phyloP scores from a whole-genome alignment of 306 rosid genomes.

The Sphenostylis stenocarpa region DNA sequence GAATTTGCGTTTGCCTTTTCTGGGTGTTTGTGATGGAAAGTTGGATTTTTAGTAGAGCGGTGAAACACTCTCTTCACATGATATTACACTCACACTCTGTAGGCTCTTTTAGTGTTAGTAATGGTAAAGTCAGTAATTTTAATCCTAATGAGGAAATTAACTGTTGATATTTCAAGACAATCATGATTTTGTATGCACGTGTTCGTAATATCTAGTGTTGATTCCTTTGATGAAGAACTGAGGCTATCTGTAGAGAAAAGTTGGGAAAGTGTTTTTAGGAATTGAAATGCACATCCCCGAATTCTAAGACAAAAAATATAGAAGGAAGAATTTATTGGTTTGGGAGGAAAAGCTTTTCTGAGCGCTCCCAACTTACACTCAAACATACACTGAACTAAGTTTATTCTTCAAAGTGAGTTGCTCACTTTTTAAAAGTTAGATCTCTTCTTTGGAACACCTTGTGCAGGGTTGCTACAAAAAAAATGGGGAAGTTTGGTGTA shows the following conservation, averaged over 20 bases:
- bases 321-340: background rate
- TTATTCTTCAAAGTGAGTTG: background rate
- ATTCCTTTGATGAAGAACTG: background rate
- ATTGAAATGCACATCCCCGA: background rate
- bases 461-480: background rate
- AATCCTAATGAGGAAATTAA: background rate
- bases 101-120: background rate
- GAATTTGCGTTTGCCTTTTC: background rate
- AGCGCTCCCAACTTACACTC: no score
- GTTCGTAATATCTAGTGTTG: background rate
- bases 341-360: background rate
- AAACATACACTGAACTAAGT: background rate
- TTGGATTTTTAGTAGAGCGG: background rate
- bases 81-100: background rate
- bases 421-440: background rate
- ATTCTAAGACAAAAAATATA: background rate
- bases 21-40: constrained; percentile 6
- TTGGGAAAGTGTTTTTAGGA: background rate
- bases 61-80: background rate
- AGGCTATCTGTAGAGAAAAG: background rate
- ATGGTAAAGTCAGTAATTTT: background rate
- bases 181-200: background rate
- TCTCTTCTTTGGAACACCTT: background rate
- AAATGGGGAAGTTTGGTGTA: background rate
- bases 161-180: background rate